phyloP scores from a whole-genome alignment of 768 basidiomycete genomes.

The Dioszegia hungarica region DNA sequence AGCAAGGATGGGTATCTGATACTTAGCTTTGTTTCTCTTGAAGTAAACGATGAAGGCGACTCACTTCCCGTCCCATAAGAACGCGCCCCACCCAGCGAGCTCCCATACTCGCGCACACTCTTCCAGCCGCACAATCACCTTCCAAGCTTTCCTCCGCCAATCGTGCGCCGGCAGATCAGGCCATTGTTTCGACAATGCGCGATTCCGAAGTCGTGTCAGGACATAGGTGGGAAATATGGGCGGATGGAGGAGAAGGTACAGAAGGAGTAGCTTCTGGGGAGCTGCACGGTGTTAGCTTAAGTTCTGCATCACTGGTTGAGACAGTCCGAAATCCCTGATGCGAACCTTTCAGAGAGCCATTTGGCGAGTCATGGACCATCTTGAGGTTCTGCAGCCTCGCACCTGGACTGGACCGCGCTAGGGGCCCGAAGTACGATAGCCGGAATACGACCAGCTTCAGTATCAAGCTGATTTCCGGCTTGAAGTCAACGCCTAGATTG shows the following conservation, averaged over 20 bases:
- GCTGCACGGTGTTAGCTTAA: conserved; percentile 47
- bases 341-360: neutral
- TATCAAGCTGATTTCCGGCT: conserved; percentile 65
- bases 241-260: conserved; percentile 61
- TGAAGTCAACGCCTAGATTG: conserved; percentile 54
- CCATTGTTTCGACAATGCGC: conserved; percentile 81
- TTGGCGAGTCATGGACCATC: conserved; percentile 1
- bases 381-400: conserved; percentile 35
- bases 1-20: conserved; percentile 76
- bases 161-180: conserved; percentile 82
- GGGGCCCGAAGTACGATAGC: conserved; percentile 21
- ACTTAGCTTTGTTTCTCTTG: neutral
- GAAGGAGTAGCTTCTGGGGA: conserved; percentile 58
- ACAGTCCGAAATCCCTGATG: too few relatives aligned
- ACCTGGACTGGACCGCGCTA: conserved; percentile 31
- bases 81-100: conserved; percentile 71
- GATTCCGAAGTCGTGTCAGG: conserved; percentile 64
- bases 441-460: conserved; percentile 33
- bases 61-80: conserved; percentile 81
- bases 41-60: conserved; percentile 37
- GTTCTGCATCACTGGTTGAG: too few relatives aligned
- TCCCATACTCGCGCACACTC: conserved; percentile 61
- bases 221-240: conserved; percentile 75
- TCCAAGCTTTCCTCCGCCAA: conserved; percentile 68
- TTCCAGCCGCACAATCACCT: conserved; percentile 62